Evolutionary conservation across 306 rosid genomes (phyloP), one percentile per base, ranked within the genome.

Genomic region (Rosa multiflora): DNA sequence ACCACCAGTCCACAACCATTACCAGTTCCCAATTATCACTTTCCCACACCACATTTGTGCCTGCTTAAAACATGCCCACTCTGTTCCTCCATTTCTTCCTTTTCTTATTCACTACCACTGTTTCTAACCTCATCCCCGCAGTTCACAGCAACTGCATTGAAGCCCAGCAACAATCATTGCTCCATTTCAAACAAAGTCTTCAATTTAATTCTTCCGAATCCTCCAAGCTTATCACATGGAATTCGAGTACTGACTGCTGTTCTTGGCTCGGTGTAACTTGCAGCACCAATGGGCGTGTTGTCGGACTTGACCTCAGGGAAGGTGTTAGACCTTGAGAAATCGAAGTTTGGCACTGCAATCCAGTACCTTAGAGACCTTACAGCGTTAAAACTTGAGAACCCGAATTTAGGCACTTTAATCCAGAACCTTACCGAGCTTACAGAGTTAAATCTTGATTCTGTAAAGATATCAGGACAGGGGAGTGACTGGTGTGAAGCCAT

Each of bases 181-280:
- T 29, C 68, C 20, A 29, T 10, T 10, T 62, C 20, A 29, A 62
- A 15, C 7, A 11, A 12, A 29, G 18, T 13, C 42, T 62, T 29
- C 4, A 0, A 26, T 62, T 26, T 62, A 3, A 62, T 26, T 29
- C 40, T 29, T 11, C 39, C 8, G 1, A 0, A 3, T 61, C 39
- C 67, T 61, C 68, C 42, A 62, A 62, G 20, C 68, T 62, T 29
- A 62, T 29, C 20, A 62, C 40, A 11, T 62, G 68, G 68, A 62
- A 62, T 29, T 29, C 68, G 7, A 62, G 68, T 5, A 29, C 20
- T 4, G 40, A 62, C 10, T 29, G 42, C 42, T 62, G 68, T 62
- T 29, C 18, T 62, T 62, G 68, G 42, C 40, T 0, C 42, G 68
- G 68, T 62, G 42, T 62, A 29, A 62, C 42, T 62, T 62, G 68